Base-by-base conservation (phyloP, 2,329 filamentous ascomycete species). In the Sclerotinia minor region DNA sequence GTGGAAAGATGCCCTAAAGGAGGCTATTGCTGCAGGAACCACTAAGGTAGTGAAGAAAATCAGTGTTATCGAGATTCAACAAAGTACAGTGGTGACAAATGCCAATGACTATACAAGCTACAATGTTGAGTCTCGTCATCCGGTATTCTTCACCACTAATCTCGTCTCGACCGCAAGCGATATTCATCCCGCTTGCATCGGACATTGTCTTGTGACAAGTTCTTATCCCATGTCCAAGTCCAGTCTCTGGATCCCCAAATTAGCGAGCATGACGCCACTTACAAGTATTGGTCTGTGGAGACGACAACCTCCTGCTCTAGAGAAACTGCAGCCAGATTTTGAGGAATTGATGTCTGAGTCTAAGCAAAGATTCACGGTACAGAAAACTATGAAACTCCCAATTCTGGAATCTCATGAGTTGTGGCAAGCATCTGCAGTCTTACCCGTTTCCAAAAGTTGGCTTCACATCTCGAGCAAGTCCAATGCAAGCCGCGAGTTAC, bases 181-280 rank as follows among this genome's bases (percentile, higher is more conserved):
- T 41, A 52, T 71, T 29, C 71, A 71, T 38, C 71, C 71, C 32
- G 67, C 69, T 54, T 69, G 67, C 8, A 70, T 69, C 35, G 70
- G 70, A 17, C 66, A 71, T 61, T 47, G 69, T 26, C 41, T 38
- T 44, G 5, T 49, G 38, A n/a, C 26, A 26, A 26, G 4, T 50
- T 24, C 29, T 61, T 5, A 29, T 26, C 21, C 29, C 19, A 50
- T 49, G 7, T 7, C 32, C 58, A 35, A 35, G n/a, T 55, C 29
- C 32, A 54, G 58, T 50, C 32, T 61, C 17, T 50, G 59, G 59
- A n/a, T 21, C 19, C 26, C 26, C 2, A 35, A 60, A 35, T 17
- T 15, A 19, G 15, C 19, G 2, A 49, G 44, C 5, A 47, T 49
- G 44, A 49, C 26, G 26, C 35, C 44, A 60, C 11, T 35, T 8